A percentile compares a stretch with the other conserved stretches of the same genome.
Conservation (phyloP, 129 eudicot species). For the Flaveria ramosissima region DNA sequence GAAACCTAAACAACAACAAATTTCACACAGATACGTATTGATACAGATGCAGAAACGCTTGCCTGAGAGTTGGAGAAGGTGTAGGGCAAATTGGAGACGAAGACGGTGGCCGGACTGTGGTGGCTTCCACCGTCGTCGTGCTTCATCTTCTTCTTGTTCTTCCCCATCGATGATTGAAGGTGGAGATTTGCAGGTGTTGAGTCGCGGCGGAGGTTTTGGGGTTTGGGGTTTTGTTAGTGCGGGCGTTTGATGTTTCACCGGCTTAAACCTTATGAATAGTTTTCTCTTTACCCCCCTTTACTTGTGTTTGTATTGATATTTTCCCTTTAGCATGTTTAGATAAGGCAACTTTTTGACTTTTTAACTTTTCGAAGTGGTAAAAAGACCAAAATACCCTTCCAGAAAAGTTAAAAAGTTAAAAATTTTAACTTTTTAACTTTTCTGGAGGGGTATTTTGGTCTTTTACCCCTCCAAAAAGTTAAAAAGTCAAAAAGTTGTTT, state of each 20-base stretch:
- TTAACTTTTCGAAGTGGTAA: too few relatives aligned
- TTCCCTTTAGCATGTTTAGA: too few relatives aligned
- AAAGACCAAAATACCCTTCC: too few relatives aligned
- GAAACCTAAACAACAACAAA: not conserved
- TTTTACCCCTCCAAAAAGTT: too few relatives aligned
- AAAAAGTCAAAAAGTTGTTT: too few relatives aligned
- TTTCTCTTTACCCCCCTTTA: not conserved
- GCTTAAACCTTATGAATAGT: not conserved
- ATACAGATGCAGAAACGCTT: not conserved
- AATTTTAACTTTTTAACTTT: too few relatives aligned
- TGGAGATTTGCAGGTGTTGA: not conserved
- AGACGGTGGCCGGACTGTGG: conserved; percentile 74
- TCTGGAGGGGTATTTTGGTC: too few relatives aligned
- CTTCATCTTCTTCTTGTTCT: conserved; percentile 61
- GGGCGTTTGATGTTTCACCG: conserved; percentile 7
- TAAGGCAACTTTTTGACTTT: too few relatives aligned
- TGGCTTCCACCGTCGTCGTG: conserved; percentile 44
- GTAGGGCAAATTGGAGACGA: conserved; percentile 74
- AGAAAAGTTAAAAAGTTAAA: too few relatives aligned
- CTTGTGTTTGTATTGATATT: not conserved
- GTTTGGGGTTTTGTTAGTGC: conserved; percentile 17
- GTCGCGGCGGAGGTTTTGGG: conserved; percentile 35
- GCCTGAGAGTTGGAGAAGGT: conserved; percentile 75
- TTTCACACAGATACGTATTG: not conserved
- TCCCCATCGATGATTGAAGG: conserved; percentile 49